phyloP scores from a whole-genome alignment of 1,139 yeast species.

The Yamadazyma songkhlaensis region DNA sequence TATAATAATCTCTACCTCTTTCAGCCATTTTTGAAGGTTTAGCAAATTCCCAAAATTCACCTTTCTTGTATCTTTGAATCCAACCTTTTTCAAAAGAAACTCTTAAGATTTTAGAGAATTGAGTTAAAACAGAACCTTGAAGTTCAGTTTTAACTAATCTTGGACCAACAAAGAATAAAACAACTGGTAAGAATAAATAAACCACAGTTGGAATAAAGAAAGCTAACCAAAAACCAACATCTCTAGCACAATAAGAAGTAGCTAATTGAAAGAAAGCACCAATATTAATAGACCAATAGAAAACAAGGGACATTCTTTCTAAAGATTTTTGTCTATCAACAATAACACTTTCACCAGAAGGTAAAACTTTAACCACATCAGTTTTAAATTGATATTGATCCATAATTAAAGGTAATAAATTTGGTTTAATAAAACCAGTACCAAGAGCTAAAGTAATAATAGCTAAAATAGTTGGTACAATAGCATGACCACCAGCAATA shows the following conservation, averaged over 20 bases:
- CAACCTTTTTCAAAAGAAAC: conserved; percentile 40
- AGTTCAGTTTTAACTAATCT: conserved; percentile 37
- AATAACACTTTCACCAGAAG: conserved; percentile 64
- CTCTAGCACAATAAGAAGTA: conserved; percentile 68
- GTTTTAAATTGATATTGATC: conserved; percentile 52
- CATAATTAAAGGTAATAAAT: conserved; percentile 48
- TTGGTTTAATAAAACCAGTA: conserved; percentile 52
- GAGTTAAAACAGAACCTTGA: conserved; percentile 48
- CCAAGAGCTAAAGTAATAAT: conserved; percentile 38
- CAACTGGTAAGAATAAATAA: conserved; percentile 47
- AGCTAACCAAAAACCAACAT: conserved; percentile 77
- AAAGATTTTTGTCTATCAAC: conserved; percentile 69
- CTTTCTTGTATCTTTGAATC: conserved; percentile 31
- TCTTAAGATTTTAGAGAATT: conserved; percentile 37
- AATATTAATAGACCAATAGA: conserved; percentile 77
- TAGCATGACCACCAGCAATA: conserved; percentile 32
- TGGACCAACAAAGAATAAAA: conserved; percentile 37
- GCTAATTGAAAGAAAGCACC: conserved; percentile 80
- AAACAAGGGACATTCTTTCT: conserved; percentile 72
- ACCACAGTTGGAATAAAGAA: conserved; percentile 56
- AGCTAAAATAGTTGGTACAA: conserved; percentile 35
- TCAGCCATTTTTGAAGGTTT: conserved; percentile 47
- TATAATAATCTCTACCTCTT: conserved; percentile 37
- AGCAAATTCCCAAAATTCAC: conserved; percentile 54
- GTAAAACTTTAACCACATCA: conserved; percentile 57